phyloP scores from a whole-genome alignment of 306 rosid genomes.

The Quercus agrifolia region DNA sequence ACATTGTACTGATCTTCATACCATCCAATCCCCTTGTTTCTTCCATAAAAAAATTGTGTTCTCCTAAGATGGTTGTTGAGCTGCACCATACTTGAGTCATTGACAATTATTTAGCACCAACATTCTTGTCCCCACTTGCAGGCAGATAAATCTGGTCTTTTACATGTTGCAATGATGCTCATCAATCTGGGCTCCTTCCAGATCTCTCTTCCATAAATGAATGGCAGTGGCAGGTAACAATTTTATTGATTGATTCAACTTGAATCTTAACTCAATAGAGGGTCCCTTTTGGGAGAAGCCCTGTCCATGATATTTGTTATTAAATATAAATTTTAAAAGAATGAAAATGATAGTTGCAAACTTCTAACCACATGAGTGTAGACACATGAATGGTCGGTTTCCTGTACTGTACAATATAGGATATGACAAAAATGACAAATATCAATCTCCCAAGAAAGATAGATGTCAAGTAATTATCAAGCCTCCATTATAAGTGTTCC shows the following conservation, averaged over 20 bases:
- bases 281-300: slow-evolving; percentile 17
- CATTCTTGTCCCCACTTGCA: slow-evolving; percentile 23
- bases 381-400: slow-evolving; percentile 15
- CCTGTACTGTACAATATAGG: neutral
- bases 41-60: slow-evolving; percentile 1
- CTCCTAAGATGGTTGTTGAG: neutral
- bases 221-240: neutral
- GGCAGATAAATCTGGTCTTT: slow-evolving; percentile 8
- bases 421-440: slow-evolving; percentile 22
- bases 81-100: neutral
- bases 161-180: neutral
- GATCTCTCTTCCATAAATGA: slow-evolving; percentile 23
- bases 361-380: slow-evolving; percentile 16
- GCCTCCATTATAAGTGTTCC: neutral
- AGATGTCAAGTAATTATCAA: neutral
- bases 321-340: neutral
- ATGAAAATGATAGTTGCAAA: slow-evolving; percentile 6
- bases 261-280: slow-evolving; percentile 4
- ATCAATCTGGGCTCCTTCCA: slow-evolving; percentile 25
- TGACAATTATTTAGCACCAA: slow-evolving; percentile 10
- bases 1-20: slow-evolving; percentile 18
- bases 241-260: slow-evolving; percentile 15
- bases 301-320: slow-evolving; percentile 15
- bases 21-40: neutral
- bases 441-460: neutral